Percentiles rank a stretch among this genome's conserved stretches.
Conservation (phyloP, 2,329 filamentous ascomycete genomes). For the Trichoderma arundinaceum region DNA sequence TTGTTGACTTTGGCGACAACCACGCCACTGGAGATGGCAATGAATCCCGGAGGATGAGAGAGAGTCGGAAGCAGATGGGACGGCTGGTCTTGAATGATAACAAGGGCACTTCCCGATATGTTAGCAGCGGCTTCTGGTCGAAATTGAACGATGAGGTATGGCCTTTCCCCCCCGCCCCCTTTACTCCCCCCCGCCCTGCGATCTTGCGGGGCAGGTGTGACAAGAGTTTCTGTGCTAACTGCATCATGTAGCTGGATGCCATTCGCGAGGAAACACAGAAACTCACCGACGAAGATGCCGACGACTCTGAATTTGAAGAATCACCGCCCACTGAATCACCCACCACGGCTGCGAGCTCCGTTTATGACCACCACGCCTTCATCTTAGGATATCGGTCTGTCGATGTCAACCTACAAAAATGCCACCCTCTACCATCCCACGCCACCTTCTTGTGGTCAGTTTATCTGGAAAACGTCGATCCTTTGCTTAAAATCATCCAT, state of each 20-base stretch:
- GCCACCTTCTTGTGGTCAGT: slow-evolving; percentile 72
- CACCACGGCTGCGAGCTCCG: slow-evolving; percentile 41
- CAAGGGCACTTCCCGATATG: slow-evolving; percentile 71
- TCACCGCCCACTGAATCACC: slow-evolving; percentile 52
- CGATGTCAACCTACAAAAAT: slow-evolving; percentile 67
- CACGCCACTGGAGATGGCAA: slow-evolving; percentile 45
- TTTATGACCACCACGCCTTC: slow-evolving; percentile 70
- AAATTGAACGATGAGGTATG: slow-evolving; percentile 74
- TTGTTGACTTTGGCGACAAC: slow-evolving; percentile 38
- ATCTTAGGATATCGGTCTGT: slow-evolving; percentile 74
- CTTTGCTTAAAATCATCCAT: slow-evolving; percentile 73
- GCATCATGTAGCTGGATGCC: slow-evolving; percentile 42
- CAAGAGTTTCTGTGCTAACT: not conserved
- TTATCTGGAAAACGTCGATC: slow-evolving; percentile 76
- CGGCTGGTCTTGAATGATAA: slow-evolving; percentile 72
- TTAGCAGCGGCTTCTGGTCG: slow-evolving; percentile 79
- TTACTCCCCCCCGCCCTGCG: too few relatives aligned
- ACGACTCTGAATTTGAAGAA: slow-evolving; percentile 66
- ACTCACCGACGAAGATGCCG: slow-evolving; percentile 52
- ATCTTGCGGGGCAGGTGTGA: not conserved
- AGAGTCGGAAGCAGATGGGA: slow-evolving; percentile 61
- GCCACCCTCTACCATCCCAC: slow-evolving; percentile 70
- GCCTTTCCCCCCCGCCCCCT: not conserved
- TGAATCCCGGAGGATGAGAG: slow-evolving; percentile 39
- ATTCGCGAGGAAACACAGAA: slow-evolving; percentile 57